Evolutionary conservation across 2,329 filamentous ascomycete genomes (phyloP).

Genomic region (Cytospora chrysosperma): DNA sequence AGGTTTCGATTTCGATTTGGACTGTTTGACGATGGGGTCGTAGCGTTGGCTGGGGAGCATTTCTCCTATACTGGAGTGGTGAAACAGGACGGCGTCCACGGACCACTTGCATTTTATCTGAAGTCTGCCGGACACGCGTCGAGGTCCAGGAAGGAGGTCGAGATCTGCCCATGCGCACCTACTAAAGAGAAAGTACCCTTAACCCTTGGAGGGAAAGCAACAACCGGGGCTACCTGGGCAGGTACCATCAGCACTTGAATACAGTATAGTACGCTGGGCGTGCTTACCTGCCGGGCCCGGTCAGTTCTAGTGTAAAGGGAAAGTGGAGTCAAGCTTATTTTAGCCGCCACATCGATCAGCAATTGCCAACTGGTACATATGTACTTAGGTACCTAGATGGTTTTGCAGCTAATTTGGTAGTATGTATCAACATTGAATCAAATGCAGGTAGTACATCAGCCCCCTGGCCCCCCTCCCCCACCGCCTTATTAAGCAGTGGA

Average conservation of each 20-base stretch:
- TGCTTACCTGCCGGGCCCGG: too few relatives aligned
- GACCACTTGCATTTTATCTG: background rate
- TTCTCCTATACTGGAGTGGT: slow-evolving; percentile 12
- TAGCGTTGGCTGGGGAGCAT: background rate
- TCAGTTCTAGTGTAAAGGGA: background rate
- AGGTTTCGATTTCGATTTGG: too few relatives aligned
- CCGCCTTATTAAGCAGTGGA: background rate
- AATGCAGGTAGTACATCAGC: too few relatives aligned
- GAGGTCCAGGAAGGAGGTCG: slow-evolving; percentile 9
- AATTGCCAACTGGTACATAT: too few relatives aligned
- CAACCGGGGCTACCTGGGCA: too few relatives aligned
- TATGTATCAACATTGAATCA: too few relatives aligned
- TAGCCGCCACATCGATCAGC: background rate
- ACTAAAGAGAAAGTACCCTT: too few relatives aligned
- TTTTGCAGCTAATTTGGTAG: too few relatives aligned
- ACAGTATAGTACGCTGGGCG: too few relatives aligned
- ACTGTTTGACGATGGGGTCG: background rate
- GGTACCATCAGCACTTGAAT: too few relatives aligned
- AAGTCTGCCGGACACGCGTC: slow-evolving; percentile 14
- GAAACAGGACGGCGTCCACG: slow-evolving; percentile 5
- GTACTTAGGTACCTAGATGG: too few relatives aligned
- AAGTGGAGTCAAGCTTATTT: background rate
- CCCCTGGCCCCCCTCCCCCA: too few relatives aligned
- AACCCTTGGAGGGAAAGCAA: background rate
- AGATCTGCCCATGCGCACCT: background rate